Base-by-base conservation (phyloP, 768 basidiomycete species). In the Asterophora lycoperdoides region DNA sequence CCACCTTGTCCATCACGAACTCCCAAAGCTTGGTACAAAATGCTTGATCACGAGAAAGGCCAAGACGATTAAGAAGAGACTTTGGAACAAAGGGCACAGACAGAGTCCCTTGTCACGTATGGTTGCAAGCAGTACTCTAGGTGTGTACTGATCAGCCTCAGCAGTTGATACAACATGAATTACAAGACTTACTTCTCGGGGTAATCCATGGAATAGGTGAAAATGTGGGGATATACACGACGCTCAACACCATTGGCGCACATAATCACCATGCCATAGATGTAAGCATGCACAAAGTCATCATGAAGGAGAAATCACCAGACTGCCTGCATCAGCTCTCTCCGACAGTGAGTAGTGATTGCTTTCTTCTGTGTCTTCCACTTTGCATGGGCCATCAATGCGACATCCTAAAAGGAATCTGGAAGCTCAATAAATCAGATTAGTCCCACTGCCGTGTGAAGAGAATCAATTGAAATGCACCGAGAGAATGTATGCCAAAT, bases 181-280 rank as follows among this genome's bases (percentile, higher is more conserved):
- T 14, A 18, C 19, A 43, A 17, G 23, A 30, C 58, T 41, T 18
- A 66, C 64, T 65, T 64, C 39, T 66, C 64, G 30, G 64, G 64
- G 50, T 66, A 66, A 41, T 66, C 65, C 6, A 65, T 65, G 1
- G 63, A 59, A 37, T 65, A 67, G 0, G 59, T 61, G 11, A 66
- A 58, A 11, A 66, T 51, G 0, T 62, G 51, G 39, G 59, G 60
- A 42, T 57, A 67, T 8, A 67, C 37, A 8, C 59, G 52, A 7
- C 65, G 54, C 13, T 7, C 17, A 0, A 63, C 26, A 4, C 61
- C 59, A 54, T 64, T 58, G 62, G n/a, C n/a, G n/a, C n/a, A n/a
- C n/a, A n/a, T n/a, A n/a, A n/a, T n/a, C n/a, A n/a, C n/a, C n/a
- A n/a, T 41, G 0, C 65, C 61, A 39, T 63, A 54, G 1, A 15